A percentile compares a stretch with the other conserved stretches of the same genome.
Evolutionary conservation across 805 yeast species (phyloP).

Genomic region (Metschnikowia similis): DNA sequence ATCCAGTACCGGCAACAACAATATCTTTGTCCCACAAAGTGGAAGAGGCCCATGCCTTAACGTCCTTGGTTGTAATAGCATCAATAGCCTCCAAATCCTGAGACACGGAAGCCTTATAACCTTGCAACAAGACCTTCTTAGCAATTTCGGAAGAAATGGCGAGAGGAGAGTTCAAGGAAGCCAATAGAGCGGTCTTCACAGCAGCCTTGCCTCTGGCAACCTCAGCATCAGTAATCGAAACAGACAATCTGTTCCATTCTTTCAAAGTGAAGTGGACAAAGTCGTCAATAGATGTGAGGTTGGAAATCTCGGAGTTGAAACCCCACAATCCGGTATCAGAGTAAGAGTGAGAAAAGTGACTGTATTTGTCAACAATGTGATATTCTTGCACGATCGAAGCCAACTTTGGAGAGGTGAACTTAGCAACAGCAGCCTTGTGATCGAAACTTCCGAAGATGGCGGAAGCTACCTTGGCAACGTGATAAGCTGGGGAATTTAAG

Average conservation of each 20-base stretch:
- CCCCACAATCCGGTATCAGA: conserved; percentile 85
- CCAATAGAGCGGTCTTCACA: conserved; percentile 60
- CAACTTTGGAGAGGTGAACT: conserved; percentile 59
- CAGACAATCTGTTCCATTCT: conserved; percentile 82
- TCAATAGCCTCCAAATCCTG: conserved; percentile 63
- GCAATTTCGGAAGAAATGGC: conserved; percentile 58
- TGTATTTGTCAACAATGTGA: conserved; percentile 67
- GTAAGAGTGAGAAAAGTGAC: conserved; percentile 70
- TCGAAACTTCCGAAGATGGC: conserved; percentile 50
- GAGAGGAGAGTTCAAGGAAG: conserved; percentile 44
- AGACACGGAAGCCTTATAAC: conserved; percentile 56
- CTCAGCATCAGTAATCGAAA: conserved; percentile 72
- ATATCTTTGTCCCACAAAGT: conserved; percentile 80
- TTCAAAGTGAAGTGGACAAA: conserved; percentile 75
- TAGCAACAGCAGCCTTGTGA: conserved; percentile 51
- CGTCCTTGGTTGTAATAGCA: conserved; percentile 52
- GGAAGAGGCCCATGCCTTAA: conserved; percentile 70
- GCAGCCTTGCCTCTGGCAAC: conserved; percentile 72
- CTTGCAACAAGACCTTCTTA: conserved; percentile 52
- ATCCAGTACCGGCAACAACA: conserved; percentile 81
- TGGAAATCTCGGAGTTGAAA: conserved; percentile 60
- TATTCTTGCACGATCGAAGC: conserved; percentile 64
- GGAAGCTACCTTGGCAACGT: conserved; percentile 71
- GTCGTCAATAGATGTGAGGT: conserved; percentile 63
- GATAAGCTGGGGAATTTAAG: conserved; percentile 56